These are phyloP conservation scores for Colletotrichum lindemuthianum DNA, from an alignment of 2,329 filamentous ascomycete species.

Conservation along the genomic window DNA sequence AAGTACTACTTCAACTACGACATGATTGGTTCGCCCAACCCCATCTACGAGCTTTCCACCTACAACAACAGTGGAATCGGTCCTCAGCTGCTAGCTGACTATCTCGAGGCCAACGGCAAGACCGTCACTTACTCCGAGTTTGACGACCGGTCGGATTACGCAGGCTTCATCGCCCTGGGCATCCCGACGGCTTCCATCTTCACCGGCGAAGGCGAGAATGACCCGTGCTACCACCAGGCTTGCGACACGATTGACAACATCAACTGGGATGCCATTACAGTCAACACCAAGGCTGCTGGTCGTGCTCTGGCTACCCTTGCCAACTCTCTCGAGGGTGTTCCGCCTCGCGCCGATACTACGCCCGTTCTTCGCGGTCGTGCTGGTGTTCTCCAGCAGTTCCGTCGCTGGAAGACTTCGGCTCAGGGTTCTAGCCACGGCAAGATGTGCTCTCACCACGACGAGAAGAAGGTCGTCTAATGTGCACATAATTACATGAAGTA, in stretches of 20 bases:
- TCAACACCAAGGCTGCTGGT: constrained; percentile 58
- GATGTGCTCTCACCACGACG: constrained; percentile 33
- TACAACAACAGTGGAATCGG: constrained; percentile 51
- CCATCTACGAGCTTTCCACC: constrained; percentile 47
- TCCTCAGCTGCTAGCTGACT: constrained; percentile 47
- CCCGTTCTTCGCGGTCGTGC: constrained; percentile 39
- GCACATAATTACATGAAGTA: too few relatives aligned
- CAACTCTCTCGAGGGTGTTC: constrained; percentile 48
- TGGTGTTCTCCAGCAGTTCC: constrained; percentile 26
- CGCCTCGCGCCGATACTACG: constrained; percentile 42
- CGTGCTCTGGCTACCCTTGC: constrained; percentile 56
- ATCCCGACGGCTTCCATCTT: constrained; percentile 53
- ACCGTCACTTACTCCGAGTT: constrained; percentile 47
- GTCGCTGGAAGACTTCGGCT: constrained; percentile 23
- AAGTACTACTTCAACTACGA: constrained; percentile 76
- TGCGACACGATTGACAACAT: constrained; percentile 54
- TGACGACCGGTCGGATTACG: constrained; percentile 50
- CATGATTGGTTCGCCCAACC: constrained; percentile 65
- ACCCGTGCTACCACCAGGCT: constrained; percentile 51
- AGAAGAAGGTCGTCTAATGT: constrained; percentile 23
- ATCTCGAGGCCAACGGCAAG: constrained; percentile 47
- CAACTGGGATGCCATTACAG: constrained; percentile 49
- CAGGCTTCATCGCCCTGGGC: constrained; percentile 50
- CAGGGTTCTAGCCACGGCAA: constrained; percentile 32
- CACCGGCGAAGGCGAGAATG: constrained; percentile 49